These are phyloP conservation scores for Penicillium sp. DNA, from an alignment of 2,329 filamentous ascomycete species.

Conservation along the genomic window DNA sequence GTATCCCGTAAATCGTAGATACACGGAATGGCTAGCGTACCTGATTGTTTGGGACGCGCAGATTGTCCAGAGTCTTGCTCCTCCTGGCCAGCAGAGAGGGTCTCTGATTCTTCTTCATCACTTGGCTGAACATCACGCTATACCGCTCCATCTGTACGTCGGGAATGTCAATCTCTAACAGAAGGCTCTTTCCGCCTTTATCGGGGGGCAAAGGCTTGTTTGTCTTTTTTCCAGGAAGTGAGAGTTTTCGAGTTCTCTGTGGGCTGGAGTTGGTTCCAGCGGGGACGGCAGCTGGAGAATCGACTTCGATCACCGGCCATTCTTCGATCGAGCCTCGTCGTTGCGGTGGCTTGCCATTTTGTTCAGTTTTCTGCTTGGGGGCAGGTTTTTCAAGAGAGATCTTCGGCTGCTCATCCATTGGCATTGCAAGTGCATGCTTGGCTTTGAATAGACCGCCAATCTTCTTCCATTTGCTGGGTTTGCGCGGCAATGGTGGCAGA, in stretches of 20 bases:
- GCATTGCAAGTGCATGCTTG: constrained; percentile 37
- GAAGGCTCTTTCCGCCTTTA: constrained; percentile 30
- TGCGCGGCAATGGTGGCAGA: constrained; percentile 33
- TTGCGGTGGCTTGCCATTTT: background rate
- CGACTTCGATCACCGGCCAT: constrained; percentile 25
- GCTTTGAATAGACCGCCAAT: constrained; percentile 50
- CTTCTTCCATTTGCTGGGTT: constrained; percentile 53
- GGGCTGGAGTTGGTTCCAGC: constrained; percentile 2
- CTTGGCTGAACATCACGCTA: constrained; percentile 85
- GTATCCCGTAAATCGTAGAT: background rate
- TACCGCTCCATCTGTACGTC: constrained; percentile 82
- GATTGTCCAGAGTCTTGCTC: constrained; percentile 48
- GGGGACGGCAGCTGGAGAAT: constrained; percentile 1
- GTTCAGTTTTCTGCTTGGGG: background rate
- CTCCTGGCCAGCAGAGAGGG: constrained; percentile 41
- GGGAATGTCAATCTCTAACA: constrained; percentile 80
- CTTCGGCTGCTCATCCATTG: constrained; percentile 33
- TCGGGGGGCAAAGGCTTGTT: constrained; percentile 13
- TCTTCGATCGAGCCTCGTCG: constrained; percentile 21
- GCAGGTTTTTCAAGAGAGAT: background rate
- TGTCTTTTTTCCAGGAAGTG: constrained; percentile 12
- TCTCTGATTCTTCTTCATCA: constrained; percentile 58
- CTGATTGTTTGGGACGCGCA: constrained; percentile 57
- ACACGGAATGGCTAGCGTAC: constrained; percentile 31
- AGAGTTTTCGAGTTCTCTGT: constrained; percentile 19